phyloP scores from a whole-genome alignment of 495 filamentous ascomycete genomes.

The Lentithecium fluviatile region DNA sequence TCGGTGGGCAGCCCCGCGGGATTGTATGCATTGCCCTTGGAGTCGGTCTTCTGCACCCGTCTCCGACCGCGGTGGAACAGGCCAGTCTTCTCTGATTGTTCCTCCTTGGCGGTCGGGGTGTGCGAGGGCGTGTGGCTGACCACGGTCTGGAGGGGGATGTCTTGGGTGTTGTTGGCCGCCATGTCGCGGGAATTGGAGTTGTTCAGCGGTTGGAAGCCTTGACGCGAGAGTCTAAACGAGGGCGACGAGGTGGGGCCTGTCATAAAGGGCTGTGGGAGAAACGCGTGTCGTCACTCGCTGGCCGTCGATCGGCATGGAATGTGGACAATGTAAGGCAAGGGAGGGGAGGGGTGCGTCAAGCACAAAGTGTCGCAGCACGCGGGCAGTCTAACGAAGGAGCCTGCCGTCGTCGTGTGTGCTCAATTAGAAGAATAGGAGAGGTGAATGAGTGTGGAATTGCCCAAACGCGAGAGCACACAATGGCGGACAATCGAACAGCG shows the following conservation, averaged over 20 bases:
- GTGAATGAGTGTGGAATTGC: no score
- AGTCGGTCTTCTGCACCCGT: conserved; percentile 49
- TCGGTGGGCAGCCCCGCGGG: conserved; percentile 51
- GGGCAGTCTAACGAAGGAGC: conserved; percentile 15
- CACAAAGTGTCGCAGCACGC: conserved; percentile 4
- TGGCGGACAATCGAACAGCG: background rate
- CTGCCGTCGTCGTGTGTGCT: conserved; percentile 1
- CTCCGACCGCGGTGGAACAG: conserved; percentile 61
- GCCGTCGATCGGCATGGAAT: background rate
- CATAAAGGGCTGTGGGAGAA: conserved; percentile 5
- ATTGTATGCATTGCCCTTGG: conserved; percentile 23
- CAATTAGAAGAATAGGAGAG: conserved; percentile 1
- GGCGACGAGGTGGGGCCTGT: conserved; percentile 19
- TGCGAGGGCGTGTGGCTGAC: conserved; percentile 37
- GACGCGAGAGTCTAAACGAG: conserved; percentile 35
- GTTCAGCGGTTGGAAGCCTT: conserved; percentile 40
- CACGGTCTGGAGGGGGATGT: conserved; percentile 37
- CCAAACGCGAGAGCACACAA: background rate
- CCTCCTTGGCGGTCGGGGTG: conserved; percentile 17
- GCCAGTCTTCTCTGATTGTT: conserved; percentile 50
- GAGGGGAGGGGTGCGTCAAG: conserved; percentile 25
- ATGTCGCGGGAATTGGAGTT: conserved; percentile 19
- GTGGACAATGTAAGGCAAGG: background rate
- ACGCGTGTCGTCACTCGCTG: conserved; percentile 18
- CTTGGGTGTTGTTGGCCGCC: conserved; percentile 17